Base-by-base conservation (phyloP, 768 basidiomycete genomes). In the Jaapia argillacea region DNA sequence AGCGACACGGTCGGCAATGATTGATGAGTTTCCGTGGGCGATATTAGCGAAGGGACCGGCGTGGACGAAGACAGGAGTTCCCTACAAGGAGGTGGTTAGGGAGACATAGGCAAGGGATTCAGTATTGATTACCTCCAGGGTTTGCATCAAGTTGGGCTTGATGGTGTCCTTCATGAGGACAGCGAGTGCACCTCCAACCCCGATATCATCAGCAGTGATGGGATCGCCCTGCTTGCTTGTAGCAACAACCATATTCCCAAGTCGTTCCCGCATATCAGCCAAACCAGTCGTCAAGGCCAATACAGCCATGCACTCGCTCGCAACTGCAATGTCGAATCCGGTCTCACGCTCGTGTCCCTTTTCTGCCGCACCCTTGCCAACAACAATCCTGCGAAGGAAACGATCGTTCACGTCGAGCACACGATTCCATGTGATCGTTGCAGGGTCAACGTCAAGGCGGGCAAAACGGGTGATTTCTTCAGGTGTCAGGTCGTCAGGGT, bases 21-120 rank as follows among this genome's bases (percentile, higher is more conserved):
- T 94, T 31, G 94, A 98, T 1, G 93, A 97, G 67, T 98, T 99
- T 37, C 92, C 90, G 56, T 98, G 94, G 1, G 94, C 94, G 49
- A 99, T 99, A 71, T 99, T 98, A 51, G 94, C 94, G 60, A 99
- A 99, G 22, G 94, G 96, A 43, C 94, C 94, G 3, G 94, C 94
- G 60, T 98, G 94, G 4, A 99, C 96, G 57, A 99, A 97, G 50
- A 99, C 96, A 28, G 94, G 94, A 1, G 94, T 99, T 36, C 94
- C 94, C 80, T 82, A 49, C 6, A 48, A 39, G 24, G 13, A 21
- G 18, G 18, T 18, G 23, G 12, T 16, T n/a, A 27, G n/a, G 16
- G 23, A 33, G 7, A 24, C 24, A 14, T 16, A 42, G n/a, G 3
- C 7, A 16, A 18, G 16, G 23, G 13, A 24, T 20, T 4, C 6